Evolutionary conservation across 495 filamentous ascomycete species (phyloP), one percentile per base, ranked within the genome.

Genomic region (Penicillium lagena): DNA sequence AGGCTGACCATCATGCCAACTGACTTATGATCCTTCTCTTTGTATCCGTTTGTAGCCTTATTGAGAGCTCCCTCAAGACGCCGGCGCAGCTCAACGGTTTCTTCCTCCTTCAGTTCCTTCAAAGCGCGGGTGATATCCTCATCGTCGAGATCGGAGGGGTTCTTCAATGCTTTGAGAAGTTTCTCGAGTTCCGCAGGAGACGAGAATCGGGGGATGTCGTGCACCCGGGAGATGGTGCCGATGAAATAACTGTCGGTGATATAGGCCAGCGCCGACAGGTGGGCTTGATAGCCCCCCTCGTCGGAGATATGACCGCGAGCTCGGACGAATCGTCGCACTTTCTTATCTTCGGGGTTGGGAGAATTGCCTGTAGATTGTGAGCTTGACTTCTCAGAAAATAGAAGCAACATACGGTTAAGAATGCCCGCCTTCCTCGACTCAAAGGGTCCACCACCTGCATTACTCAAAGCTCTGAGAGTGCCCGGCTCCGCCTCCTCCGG

Each of bases 1-100:
- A 98, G 67, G 43, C 83, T 89, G 44, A 97, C 89, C 86, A 96
- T 91, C 90, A 98, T 97, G 9, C 93, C 88, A 12, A 98, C 69
- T 56, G 69, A 55, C 45, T 60, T 68, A 13, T 59, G 57, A 2
- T 64, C 50, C 11, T 39, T 36, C 29, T 56, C 46, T 2, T 49
- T 52, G 22, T 52, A 48, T 32, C 39, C 40, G 11, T 49, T 46
- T 4, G 51, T 52, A 8, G 53, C 58, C 36, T 63, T 53, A 37
- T 43, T 56, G 30, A 71, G 33, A 4, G 60, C 66, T 0, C 66
- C 66, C 42, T 71, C 62, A 3, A 71, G 43, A 29, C 60, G 62
- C 28, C 56, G 62, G 34, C 61, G 66, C 17, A 72, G 44, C 8
- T 71, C 69, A 4, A 55, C 54, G 2, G 69, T 48, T 40, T 72